phyloP scores from a whole-genome alignment of 2,329 filamentous ascomycete species.

The Fusarium sp. region DNA sequence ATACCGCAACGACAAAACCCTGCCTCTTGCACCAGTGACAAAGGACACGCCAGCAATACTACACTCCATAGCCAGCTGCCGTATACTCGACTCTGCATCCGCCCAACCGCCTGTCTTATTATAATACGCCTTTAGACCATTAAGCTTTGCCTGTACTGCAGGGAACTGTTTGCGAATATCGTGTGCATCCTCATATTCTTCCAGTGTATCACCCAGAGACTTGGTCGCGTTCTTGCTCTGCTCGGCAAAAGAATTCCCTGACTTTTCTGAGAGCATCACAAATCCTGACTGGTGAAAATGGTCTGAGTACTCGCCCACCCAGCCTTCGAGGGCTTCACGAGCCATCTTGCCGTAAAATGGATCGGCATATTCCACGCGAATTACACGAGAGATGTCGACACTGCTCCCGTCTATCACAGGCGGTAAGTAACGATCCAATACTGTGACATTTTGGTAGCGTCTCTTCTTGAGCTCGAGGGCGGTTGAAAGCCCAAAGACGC shows the following conservation, averaged over 20 bases:
- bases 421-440: slow-evolving; percentile 58
- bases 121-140: slow-evolving; percentile 45
- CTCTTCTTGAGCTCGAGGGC: slow-evolving; percentile 59
- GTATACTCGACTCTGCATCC: slow-evolving; percentile 48
- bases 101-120: slow-evolving; percentile 52
- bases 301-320: slow-evolving; percentile 45
- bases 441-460: slow-evolving; percentile 60
- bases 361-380: slow-evolving; percentile 72
- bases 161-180: slow-evolving; percentile 36
- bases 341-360: slow-evolving; percentile 71
- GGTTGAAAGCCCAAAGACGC: slow-evolving; percentile 64
- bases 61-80: slow-evolving; percentile 45
- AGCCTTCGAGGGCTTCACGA: slow-evolving; percentile 47
- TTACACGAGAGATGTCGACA: slow-evolving; percentile 57
- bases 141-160: slow-evolving; percentile 36
- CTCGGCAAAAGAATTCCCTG: slow-evolving; percentile 42
- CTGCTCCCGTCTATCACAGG: slow-evolving; percentile 55
- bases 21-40: slow-evolving; percentile 49
- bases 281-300: slow-evolving; percentile 52
- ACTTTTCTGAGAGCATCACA: slow-evolving; percentile 46
- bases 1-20: slow-evolving; percentile 43
- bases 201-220: slow-evolving; percentile 32
- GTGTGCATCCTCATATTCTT: slow-evolving; percentile 45
- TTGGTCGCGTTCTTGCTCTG: slow-evolving; percentile 30
- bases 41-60: slow-evolving; percentile 50